A percentile compares a stretch with the other conserved stretches of the same genome.
Conservation (phyloP, 2,329 filamentous ascomycete species). For the Sporothrix brasiliensis region DNA sequence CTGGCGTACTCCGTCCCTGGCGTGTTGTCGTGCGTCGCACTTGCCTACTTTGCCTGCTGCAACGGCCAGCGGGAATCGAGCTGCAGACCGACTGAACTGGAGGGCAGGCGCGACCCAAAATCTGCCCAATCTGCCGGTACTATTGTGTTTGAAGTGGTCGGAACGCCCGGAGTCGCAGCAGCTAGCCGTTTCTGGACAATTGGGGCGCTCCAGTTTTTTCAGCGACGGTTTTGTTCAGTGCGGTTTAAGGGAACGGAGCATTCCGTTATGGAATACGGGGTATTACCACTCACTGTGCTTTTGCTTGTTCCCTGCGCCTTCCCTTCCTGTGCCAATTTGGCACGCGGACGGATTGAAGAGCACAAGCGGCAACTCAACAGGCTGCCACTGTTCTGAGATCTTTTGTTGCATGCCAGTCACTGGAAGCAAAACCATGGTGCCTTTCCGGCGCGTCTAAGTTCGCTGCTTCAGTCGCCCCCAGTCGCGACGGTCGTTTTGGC, state of each 20-base stretch:
- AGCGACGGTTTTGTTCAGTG: background rate
- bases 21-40: background rate
- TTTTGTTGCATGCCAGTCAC: too few species aligned
- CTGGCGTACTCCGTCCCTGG: too few species aligned
- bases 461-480: too few species aligned
- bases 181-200: background rate
- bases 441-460: too few species aligned
- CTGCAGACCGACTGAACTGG: background rate
- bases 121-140: slow-evolving; percentile 23
- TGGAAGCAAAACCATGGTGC: too few species aligned
- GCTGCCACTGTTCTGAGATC: background rate
- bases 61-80: background rate
- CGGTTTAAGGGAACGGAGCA: too few species aligned
- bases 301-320: too few species aligned
- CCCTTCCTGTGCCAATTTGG: too few species aligned
- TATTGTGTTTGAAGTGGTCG: slow-evolving; percentile 5
- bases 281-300: too few species aligned
- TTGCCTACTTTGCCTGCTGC: background rate
- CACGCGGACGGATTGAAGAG: too few species aligned
- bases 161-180: slow-evolving; percentile 18
- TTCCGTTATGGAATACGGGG: too few species aligned
- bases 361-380: background rate
- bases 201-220: background rate
- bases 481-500: background rate
- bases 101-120: slow-evolving; percentile 19